phyloP scores from a whole-genome alignment of 2,329 filamentous ascomycete species.

The Neonectria neomacrospora region DNA sequence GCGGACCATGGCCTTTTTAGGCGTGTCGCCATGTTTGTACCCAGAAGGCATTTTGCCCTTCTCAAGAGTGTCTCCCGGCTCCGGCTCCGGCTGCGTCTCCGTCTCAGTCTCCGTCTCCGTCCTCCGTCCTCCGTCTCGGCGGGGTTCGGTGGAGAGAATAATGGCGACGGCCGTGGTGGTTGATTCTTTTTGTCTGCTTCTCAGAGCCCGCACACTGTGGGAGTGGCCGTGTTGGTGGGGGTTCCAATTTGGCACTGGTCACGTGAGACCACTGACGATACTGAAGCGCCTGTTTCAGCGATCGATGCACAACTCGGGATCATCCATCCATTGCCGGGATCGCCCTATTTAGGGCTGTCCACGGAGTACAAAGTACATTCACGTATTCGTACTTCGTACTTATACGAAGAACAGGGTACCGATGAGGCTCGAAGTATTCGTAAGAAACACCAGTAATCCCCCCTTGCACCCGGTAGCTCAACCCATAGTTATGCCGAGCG shows the following conservation, averaged over 20 bases:
- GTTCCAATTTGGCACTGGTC: slow-evolving; percentile 17
- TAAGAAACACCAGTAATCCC: background rate
- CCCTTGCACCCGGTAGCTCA: background rate
- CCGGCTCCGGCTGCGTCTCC: slow-evolving; percentile 7
- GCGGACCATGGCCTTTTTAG: slow-evolving; percentile 53
- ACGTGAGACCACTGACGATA: slow-evolving; percentile 30
- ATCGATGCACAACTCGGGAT: background rate
- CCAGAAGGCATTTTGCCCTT: slow-evolving; percentile 43
- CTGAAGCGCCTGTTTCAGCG: background rate
- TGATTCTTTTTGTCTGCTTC: slow-evolving; percentile 50
- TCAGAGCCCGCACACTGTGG: slow-evolving; percentile 6
- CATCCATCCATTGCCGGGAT: background rate
- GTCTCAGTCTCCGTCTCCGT: too few species aligned
- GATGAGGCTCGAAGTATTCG: background rate
- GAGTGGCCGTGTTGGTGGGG: slow-evolving; percentile 36
- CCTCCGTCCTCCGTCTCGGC: slow-evolving; percentile 19
- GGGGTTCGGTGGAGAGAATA: slow-evolving; percentile 41
- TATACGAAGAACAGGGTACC: background rate
- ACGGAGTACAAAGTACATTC: background rate
- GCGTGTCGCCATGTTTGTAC: slow-evolving; percentile 52
- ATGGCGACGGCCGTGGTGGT: slow-evolving; percentile 43
- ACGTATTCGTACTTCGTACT: background rate
- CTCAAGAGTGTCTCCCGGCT: background rate
- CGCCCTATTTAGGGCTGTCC: background rate
- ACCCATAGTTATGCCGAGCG: background rate